Conservation (phyloP, 1,139 yeast genomes). For the Debaryomyces sp. region DNA sequence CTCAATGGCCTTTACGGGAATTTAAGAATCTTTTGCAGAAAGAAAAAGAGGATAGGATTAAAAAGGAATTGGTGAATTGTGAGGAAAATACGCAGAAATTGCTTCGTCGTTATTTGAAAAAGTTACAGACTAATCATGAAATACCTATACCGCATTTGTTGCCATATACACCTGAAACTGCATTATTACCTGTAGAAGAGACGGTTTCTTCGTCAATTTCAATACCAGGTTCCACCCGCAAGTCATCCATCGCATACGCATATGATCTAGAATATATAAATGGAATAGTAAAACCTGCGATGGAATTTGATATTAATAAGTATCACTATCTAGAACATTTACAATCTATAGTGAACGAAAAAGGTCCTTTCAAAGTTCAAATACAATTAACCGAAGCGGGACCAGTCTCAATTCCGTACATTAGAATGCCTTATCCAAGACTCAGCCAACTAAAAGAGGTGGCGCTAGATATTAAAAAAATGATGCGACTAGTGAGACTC, state of each 20-base stretch:
- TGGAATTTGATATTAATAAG: constrained; percentile 40
- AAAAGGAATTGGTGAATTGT: constrained; percentile 10
- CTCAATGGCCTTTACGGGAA: background rate
- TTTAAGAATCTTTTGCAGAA: background rate
- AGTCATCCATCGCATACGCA: constrained; percentile 23
- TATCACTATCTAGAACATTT: constrained; percentile 25
- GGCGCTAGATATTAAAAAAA: constrained; percentile 36
- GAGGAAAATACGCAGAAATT: constrained; percentile 17
- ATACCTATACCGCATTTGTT: constrained; percentile 39
- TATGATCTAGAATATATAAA: constrained; percentile 40
- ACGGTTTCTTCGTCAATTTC: constrained; percentile 10
- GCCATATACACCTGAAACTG: constrained; percentile 29
- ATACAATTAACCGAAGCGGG: constrained; percentile 37
- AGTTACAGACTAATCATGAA: constrained; percentile 26
- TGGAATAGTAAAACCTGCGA: constrained; percentile 36
- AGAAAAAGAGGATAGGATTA: constrained; percentile 9
- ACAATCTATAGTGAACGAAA: constrained; percentile 25
- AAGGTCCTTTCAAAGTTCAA: constrained; percentile 43
- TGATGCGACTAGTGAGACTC: constrained; percentile 27
- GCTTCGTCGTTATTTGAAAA: constrained; percentile 32
- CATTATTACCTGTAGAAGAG: constrained; percentile 9
- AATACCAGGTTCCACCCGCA: constrained; percentile 26
- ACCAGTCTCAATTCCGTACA: constrained; percentile 29
- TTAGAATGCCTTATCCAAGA: constrained; percentile 30
- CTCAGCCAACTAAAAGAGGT: constrained; percentile 24